Base-by-base conservation (phyloP, 2,329 filamentous ascomycete genomes). In the Fusarium guadeloupense region DNA sequence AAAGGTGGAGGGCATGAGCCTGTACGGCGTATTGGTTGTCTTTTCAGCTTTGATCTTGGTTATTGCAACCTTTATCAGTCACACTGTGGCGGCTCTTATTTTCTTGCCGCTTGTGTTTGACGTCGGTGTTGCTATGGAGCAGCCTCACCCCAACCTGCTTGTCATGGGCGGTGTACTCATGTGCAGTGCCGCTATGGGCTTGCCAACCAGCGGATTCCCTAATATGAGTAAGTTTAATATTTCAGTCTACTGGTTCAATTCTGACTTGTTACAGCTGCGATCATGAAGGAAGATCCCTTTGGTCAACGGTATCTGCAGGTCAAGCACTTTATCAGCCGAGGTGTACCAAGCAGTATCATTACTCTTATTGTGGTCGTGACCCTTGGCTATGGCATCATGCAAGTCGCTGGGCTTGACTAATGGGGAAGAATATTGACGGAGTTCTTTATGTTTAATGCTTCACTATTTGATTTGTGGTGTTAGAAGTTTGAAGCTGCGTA, bases 271-370 rank as follows among this genome's bases (percentile, higher is more conserved):
- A 14, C 44, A 96, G 92, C 95, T 71, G 95, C 95, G 5, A 98
- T 99, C 71, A 98, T 99, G 95, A 98, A 98, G 83, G 95, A 99
- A 78, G 94, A 99, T 70, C 85, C 91, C 1, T 96, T 93, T 0
- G 95, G 95, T 9, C 92, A 96, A 73, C 84, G 95, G 51, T 99
- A 99, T 72, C 83, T 99, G 48, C 83, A 90, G 57, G 96, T 99
- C 46, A 91, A 90, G 72, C 95, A 99, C 75, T 99, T 99, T 76
- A 89, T 99, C 71, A 96, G 90, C 45, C 83, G 93, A n/a, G 95
- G 95, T 71, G 86, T 99, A 31, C 94, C 95, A 1, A 89, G 90
- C 72, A 96, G 91, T 75, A 74, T 98, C 30, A 81, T 97, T 49
- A 89, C 93, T 1, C 89, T 96, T 67, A 75, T 83, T 1, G 91